phyloP scores from a whole-genome alignment of 495 filamentous ascomycete species.

The Penicillium samsonianum region DNA sequence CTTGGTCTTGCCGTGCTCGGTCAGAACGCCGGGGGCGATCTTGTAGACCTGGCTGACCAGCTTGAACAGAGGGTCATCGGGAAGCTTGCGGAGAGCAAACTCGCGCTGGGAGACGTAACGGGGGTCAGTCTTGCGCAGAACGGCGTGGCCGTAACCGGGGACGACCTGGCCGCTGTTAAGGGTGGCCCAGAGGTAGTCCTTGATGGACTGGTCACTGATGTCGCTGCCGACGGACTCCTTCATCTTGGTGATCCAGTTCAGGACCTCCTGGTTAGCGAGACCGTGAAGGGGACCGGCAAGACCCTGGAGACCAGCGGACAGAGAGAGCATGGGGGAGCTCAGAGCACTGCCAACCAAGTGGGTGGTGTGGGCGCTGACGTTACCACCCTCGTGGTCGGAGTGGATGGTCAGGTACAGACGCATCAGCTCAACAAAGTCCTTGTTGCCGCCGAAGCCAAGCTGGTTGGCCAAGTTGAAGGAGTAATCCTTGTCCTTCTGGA shows the following conservation, averaged over 20 bases:
- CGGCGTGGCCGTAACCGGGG: constrained; percentile 96
- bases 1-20: constrained; percentile 99
- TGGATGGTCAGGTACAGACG: constrained; percentile 98
- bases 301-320: constrained; percentile 95
- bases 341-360: constrained; percentile 96
- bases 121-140: constrained; percentile 98
- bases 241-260: constrained; percentile 99
- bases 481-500: constrained; percentile 99
- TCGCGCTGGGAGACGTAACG: constrained; percentile 97
- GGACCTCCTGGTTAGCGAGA: constrained; percentile 98
- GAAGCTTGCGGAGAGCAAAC: constrained; percentile 89
- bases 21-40: constrained; percentile 95
- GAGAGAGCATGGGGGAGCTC: constrained; percentile 94
- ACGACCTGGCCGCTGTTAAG: constrained; percentile 94
- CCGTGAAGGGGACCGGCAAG: constrained; percentile 97
- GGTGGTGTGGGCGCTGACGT: constrained; percentile 97
- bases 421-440: constrained; percentile 97
- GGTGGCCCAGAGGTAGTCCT: constrained; percentile 96
- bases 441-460: constrained; percentile 92
- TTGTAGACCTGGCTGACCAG: constrained; percentile 99
- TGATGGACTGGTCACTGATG: constrained; percentile 92
- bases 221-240: constrained; percentile 93
- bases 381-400: constrained; percentile 98
- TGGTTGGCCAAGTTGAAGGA: constrained; percentile 98
- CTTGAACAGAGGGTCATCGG: constrained; percentile 98